Percentiles rank a stretch among this genome's conserved stretches.
phyloP scores from a whole-genome alignment of 2,329 filamentous ascomycete genomes.

The Xylariomycetidae sp. region DNA sequence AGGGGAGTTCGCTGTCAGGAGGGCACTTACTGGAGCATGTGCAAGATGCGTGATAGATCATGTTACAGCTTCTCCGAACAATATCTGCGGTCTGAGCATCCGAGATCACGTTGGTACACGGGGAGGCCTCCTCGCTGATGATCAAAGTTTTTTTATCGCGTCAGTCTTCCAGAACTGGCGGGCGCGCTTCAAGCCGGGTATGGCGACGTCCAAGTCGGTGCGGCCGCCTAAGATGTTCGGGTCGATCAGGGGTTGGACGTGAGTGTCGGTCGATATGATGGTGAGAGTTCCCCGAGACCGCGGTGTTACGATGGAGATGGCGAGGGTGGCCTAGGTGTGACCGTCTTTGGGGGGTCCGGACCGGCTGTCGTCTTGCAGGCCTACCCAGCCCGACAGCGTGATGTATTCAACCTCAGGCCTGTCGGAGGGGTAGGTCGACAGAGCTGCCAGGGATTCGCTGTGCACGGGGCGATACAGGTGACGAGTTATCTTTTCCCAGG shows the following conservation, averaged over 20 bases:
- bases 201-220: slow-evolving; percentile 59
- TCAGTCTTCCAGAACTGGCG: slow-evolving; percentile 57
- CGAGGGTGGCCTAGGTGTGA: slow-evolving; percentile 23
- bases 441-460: slow-evolving; percentile 10
- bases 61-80: slow-evolving; percentile 15
- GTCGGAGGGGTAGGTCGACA: slow-evolving; percentile 24
- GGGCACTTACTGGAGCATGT: slow-evolving; percentile 51
- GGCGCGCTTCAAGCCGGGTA: slow-evolving; percentile 58
- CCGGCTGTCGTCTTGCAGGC: slow-evolving; percentile 21
- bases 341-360: slow-evolving; percentile 19
- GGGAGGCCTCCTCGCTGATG: slow-evolving; percentile 58
- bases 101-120: slow-evolving; percentile 51
- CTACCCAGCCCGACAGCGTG: slow-evolving; percentile 18
- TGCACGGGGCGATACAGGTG: slow-evolving; percentile 15
- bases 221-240: slow-evolving; percentile 25
- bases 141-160: slow-evolving; percentile 62
- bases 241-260: slow-evolving; percentile 24
- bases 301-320: slow-evolving; percentile 18
- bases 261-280: slow-evolving; percentile 46
- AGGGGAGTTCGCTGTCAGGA: too few relatives aligned
- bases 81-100: slow-evolving; percentile 49
- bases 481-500: slow-evolving; percentile 28
- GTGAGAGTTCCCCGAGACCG: slow-evolving; percentile 54
- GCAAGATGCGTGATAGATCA: slow-evolving; percentile 44
- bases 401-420: slow-evolving; percentile 33